Evolutionary conservation across 768 basidiomycete genomes (phyloP), one percentile per base, ranked within the genome.

Genomic region (Hericium erinaceus): DNA sequence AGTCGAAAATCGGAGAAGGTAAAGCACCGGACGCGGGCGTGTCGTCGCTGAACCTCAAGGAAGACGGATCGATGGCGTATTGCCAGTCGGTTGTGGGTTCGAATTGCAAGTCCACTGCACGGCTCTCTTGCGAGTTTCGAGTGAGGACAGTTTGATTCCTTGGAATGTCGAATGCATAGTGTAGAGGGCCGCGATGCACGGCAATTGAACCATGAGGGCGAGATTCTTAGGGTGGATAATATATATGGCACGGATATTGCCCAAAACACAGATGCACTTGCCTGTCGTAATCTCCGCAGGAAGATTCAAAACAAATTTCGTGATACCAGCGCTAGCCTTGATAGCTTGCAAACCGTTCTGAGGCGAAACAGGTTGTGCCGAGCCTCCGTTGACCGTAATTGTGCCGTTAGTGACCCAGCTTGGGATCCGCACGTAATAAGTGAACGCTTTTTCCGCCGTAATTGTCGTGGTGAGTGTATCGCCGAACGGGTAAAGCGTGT

Each of bases 81-180:
- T 79, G 75, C 80, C 80, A 82, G 9, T 69, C 61, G 2, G 64
- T 70, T 3, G 74, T 74, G 7, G 80, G 73, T 55, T 79, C 76
- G 60, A 78, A 79, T 64, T 81, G 66, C 37, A 80, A 70, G 59
- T 82, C 80, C 16, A 72, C 72, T 0, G 80, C 80, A 24, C 74
- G 67, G 9, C 74, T 72, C 62, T 79, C 70, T 55, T 75, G 68
- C 6, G 74, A 66, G 62, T 80, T 78, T 51, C 65, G 68, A 2
- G 70, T 61, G 22, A 81, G 70, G 39, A 78, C 74, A 38, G 64
- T 70, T 54, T 64, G 61, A 28, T 56, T 65, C 11, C 74, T 67
- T 6, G 69, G 60, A 51, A 75, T 81, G 66, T 81, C 80, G 59
- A 77, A 77, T 4, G 80, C 80, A 63, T 80, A 82, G 65, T 81